A percentile compares a stretch with the other conserved stretches of the same genome.
These are phyloP conservation scores for Pyrus communis DNA, from an alignment of 306 rosid species.

Conservation along the genomic window DNA sequence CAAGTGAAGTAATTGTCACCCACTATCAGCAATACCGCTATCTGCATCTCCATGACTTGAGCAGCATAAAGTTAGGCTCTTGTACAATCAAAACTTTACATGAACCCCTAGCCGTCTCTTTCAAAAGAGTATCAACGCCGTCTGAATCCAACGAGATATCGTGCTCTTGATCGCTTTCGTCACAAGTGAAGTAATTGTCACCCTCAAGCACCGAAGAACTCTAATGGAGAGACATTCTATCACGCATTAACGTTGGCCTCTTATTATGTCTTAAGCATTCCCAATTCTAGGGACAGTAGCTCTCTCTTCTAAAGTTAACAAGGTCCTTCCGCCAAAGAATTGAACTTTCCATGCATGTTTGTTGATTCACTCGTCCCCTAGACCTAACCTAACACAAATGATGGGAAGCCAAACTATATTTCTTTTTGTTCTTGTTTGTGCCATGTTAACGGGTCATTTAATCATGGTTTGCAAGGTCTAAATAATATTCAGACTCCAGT, in stretches of 20 bases:
- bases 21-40: too few species aligned
- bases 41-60: constrained; percentile 2
- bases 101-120: constrained; percentile 42
- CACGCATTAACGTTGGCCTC: constrained; percentile 34
- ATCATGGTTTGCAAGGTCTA: too few species aligned
- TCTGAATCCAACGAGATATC: constrained; percentile 64
- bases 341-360: too few species aligned
- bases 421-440: too few species aligned
- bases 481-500: too few species aligned
- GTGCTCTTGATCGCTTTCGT: constrained; percentile 65
- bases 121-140: constrained; percentile 56
- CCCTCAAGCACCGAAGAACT: constrained; percentile 94
- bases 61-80: background rate
- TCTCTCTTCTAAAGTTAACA: constrained; percentile 56
- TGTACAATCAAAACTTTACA: constrained; percentile 1
- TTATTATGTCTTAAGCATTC: constrained; percentile 6
- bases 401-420: too few species aligned
- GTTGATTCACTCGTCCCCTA: too few species aligned
- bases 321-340: constrained; percentile 5
- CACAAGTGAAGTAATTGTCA: constrained; percentile 79
- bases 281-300: constrained; percentile 20
- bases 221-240: constrained; percentile 45
- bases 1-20: constrained; percentile 88
- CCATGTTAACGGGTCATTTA: too few species aligned
- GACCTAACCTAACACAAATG: too few species aligned